Conservation (phyloP, 495 filamentous ascomycete species). For the Mytilinidion resinicola region DNA sequence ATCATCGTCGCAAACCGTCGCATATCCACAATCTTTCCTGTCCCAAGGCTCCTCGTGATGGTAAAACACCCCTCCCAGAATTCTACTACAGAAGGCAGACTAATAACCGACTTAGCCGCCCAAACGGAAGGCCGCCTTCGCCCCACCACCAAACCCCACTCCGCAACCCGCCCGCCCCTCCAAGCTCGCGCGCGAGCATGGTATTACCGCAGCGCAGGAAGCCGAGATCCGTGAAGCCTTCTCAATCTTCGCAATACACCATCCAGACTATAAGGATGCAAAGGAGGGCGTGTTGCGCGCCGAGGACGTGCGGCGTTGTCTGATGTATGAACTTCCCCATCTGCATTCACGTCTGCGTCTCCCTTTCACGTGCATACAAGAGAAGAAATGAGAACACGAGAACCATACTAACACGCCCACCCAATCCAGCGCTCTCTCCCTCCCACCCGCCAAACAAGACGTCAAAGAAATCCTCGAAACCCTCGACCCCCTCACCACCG, state of each 20-base stretch:
- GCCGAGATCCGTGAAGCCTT: constrained; percentile 87
- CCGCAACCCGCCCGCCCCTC: constrained; percentile 50
- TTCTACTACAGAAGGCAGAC: neutral
- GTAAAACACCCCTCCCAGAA: too few species aligned
- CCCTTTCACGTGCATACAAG: neutral
- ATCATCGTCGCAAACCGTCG: too few species aligned
- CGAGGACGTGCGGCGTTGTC: constrained; percentile 72
- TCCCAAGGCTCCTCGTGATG: too few species aligned
- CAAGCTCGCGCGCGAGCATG: constrained; percentile 82
- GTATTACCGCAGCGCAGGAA: constrained; percentile 76
- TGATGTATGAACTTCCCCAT: constrained; percentile 56
- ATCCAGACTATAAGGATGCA: constrained; percentile 58
- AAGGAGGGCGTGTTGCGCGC: constrained; percentile 67
- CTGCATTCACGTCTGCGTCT: neutral
- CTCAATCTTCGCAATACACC: constrained; percentile 57
- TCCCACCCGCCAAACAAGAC: constrained; percentile 57
- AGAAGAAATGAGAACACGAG: constrained; percentile 3
- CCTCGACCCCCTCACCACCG: constrained; percentile 69
- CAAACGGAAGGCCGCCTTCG: constrained; percentile 34
- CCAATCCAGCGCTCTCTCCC: constrained; percentile 55
- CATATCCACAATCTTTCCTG: too few species aligned
- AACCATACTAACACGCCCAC: neutral
- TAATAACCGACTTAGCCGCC: constrained; percentile 29
- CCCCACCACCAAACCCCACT: constrained; percentile 18
- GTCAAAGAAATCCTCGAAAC: constrained; percentile 65